A percentile compares a stretch with the other conserved stretches of the same genome.
Evolutionary conservation across 805 yeast genomes (phyloP).

Genomic region (Yarrowia deformans): DNA sequence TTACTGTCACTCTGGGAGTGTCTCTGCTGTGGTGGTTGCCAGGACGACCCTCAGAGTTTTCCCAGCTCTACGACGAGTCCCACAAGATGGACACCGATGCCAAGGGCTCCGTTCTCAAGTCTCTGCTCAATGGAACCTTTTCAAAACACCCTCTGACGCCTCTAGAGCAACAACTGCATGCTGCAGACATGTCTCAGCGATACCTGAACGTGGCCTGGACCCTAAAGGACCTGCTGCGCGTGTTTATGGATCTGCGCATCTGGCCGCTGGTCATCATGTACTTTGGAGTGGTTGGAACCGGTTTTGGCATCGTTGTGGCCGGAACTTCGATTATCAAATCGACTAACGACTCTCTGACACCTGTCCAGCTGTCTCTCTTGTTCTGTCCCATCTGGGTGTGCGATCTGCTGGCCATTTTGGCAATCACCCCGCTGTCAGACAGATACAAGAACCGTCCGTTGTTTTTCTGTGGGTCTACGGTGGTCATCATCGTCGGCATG

Average conservation of each 20-base stretch:
- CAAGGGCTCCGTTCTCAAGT: background rate
- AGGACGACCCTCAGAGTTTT: conserved; percentile 63
- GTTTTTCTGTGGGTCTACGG: conserved; percentile 67
- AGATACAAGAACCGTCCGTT: conserved; percentile 63
- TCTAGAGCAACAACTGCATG: conserved; percentile 64
- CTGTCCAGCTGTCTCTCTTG: conserved; percentile 74
- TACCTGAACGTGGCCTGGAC: conserved; percentile 62
- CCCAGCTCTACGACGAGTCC: conserved; percentile 41
- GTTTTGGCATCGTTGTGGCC: conserved; percentile 83
- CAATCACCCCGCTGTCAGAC: conserved; percentile 84
- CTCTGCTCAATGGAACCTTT: conserved; percentile 25
- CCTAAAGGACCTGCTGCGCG: conserved; percentile 61
- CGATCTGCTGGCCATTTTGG: conserved; percentile 75
- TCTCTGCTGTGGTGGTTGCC: conserved; percentile 84
- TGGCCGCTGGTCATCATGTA: conserved; percentile 89
- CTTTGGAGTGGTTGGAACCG: conserved; percentile 93
- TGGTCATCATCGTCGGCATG: conserved; percentile 76
- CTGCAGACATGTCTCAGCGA: conserved; percentile 63
- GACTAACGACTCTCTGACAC: conserved; percentile 66
- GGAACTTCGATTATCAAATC: conserved; percentile 77
- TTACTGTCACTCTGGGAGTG: conserved; percentile 71
- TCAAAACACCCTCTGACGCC: conserved; percentile 55
- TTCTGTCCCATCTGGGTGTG: conserved; percentile 93
- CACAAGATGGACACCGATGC: background rate
- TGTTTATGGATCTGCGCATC: conserved; percentile 67